Percentiles rank a stretch among this genome's conserved stretches.
These are phyloP conservation scores for Penicillium corylophilum DNA, from an alignment of 2,329 filamentous ascomycete genomes.

Conservation along the genomic window DNA sequence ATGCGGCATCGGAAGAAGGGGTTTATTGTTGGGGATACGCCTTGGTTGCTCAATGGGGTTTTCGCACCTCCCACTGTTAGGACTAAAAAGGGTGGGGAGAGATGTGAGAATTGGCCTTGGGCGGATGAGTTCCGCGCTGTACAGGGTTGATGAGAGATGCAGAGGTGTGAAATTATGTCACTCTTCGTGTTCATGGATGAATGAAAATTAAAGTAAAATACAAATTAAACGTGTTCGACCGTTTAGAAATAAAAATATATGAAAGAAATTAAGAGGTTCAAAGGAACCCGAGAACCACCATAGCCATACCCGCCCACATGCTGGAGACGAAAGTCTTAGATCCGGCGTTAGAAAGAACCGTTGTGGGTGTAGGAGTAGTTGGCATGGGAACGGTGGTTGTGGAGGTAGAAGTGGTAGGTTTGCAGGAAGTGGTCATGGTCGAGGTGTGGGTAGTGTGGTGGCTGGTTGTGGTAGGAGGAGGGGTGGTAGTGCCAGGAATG, in stretches of 20 bases:
- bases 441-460: neutral
- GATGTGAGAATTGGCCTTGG: slow-evolving; percentile 11
- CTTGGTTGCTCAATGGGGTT: slow-evolving; percentile 16
- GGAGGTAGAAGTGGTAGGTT: neutral
- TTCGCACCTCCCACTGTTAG: slow-evolving; percentile 12
- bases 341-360: neutral
- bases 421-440: neutral
- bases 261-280: neutral
- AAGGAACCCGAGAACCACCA: neutral
- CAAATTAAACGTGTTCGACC: neutral
- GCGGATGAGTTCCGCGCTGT: neutral
- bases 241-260: neutral
- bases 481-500: neutral
- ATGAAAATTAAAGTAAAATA: neutral
- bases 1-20: slow-evolving; percentile 12
- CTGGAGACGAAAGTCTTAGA: neutral
- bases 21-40: slow-evolving; percentile 7
- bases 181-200: neutral
- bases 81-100: slow-evolving; percentile 5
- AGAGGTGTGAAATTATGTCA: neutral
- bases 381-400: neutral
- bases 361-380: slow-evolving; percentile 1
- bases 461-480: neutral
- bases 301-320: slow-evolving; percentile 2
- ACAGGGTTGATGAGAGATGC: neutral